Conservation (phyloP, 345 rosid genomes). For the Salix caprea region DNA sequence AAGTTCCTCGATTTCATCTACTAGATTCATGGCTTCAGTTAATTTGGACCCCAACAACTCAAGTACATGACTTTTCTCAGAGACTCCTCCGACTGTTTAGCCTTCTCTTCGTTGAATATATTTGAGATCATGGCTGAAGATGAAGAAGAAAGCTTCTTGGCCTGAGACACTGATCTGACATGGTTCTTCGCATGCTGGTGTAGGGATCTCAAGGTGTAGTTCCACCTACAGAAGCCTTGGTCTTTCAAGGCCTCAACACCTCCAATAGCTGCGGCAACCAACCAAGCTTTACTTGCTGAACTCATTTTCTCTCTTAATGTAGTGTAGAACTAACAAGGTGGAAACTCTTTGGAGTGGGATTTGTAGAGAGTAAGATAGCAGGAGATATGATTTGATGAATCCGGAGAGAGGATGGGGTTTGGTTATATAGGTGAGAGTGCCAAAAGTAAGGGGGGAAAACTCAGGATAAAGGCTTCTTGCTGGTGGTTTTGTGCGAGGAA, state of each 20-base stretch:
- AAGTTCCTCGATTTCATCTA: too few species aligned
- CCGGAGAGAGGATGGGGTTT: too few species aligned
- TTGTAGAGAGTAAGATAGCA: too few species aligned
- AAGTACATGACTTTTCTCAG: constrained; percentile 12
- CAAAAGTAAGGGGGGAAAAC: too few species aligned
- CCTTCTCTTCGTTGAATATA: constrained; percentile 11
- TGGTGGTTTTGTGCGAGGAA: background rate
- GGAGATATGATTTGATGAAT: too few species aligned
- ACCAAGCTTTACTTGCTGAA: constrained; percentile 35
- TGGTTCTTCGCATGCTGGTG: constrained; percentile 20
- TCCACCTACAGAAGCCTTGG: constrained; percentile 41
- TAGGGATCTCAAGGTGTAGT: constrained; percentile 14
- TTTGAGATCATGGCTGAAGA: constrained; percentile 1
- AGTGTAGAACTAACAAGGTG: too few species aligned
- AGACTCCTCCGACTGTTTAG: constrained; percentile 14
- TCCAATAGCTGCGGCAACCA: constrained; percentile 29
- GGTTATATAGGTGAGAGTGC: too few species aligned
- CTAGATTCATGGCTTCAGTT: background rate
- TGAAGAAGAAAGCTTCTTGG: constrained; percentile 16
- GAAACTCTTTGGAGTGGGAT: too few species aligned
- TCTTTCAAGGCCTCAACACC: constrained; percentile 41
- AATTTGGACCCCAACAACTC: constrained; percentile 23
- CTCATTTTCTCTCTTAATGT: constrained; percentile 12
- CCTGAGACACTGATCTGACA: constrained; percentile 13
- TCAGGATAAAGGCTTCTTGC: too few species aligned